Conservation (phyloP, 371 early-diverging fungal species). For the Mortierella sp. region DNA sequence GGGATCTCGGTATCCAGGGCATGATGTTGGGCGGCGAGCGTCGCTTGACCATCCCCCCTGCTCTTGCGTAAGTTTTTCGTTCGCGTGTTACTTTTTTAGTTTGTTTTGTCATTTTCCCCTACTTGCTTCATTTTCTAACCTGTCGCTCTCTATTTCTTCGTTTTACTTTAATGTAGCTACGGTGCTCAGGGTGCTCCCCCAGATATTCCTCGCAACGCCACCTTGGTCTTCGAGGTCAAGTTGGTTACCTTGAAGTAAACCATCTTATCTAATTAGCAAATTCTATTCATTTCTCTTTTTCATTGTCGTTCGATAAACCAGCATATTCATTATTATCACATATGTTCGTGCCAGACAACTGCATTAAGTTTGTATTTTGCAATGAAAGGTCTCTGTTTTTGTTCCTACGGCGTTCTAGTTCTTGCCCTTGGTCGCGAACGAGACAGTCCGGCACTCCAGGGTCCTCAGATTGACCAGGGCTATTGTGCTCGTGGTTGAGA, state of each 20-base stretch:
- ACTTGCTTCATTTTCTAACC: too few species aligned
- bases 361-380: background rate
- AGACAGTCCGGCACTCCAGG: slow-evolving; percentile 70
- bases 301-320: slow-evolving; percentile 8
- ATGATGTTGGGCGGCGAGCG: slow-evolving; percentile 96
- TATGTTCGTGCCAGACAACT: too few species aligned
- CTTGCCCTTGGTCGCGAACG: slow-evolving; percentile 37
- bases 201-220: slow-evolving; percentile 91
- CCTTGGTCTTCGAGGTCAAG: slow-evolving; percentile 90
- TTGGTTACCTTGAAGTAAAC: slow-evolving; percentile 59
- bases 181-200: slow-evolving; percentile 92
- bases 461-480: slow-evolving; percentile 75
- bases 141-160: background rate
- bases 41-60: slow-evolving; percentile 91
- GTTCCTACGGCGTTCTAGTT: background rate
- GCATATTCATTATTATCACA: background rate
- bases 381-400: background rate
- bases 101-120: too few species aligned
- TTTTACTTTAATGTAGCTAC: slow-evolving; percentile 61
- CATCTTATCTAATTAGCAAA: background rate
- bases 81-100: too few species aligned
- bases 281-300: background rate
- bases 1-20: slow-evolving; percentile 92
- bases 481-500: slow-evolving; percentile 69
- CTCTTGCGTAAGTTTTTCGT: too few species aligned